Base-by-base conservation (phyloP, 164 flowering plant species). In the Stephania cephalantha region DNA sequence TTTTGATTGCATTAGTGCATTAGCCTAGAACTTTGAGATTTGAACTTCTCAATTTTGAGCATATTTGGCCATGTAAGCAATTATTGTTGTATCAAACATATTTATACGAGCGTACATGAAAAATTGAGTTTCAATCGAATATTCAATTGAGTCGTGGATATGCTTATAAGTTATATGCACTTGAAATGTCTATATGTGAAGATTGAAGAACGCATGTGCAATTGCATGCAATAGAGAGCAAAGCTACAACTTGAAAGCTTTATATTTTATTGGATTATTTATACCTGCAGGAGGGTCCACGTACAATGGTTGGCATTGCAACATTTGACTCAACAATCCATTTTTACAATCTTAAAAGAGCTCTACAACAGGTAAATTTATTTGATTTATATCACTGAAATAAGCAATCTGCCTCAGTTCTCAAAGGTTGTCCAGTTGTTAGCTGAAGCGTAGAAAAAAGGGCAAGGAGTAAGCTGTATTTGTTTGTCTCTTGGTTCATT, bases 281-380 rank as follows among this genome's bases (percentile, higher is more conserved):
- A 35, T 73, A 73, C 18, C 67, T 84, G 79, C 97, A 96, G 99
- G 97, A 94, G 82, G 95, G 97, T 83, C 96, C 97, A 75, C 88
- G 91, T 50, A 96, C 99, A 17, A 81, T 88, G 88, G 99, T 96
- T 68, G 99, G 99, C 61, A 83, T 96, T 78, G 99, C 99, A 79
- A 96, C 99, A 77, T 96, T 87, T 88, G 99, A 96, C 82, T 90
- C 94, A 12, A 91, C 97, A 6, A 88, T 96, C 69, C 99, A 96
- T 82, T 96, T 96, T 78, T 96, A 96, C 87, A 96, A 90, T 85
- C 84, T 96, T 77, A 96, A 90, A 79, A 88, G 99, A 53, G 93
- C 90, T 73, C 68, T 89, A 63, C 98, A 91, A 82, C 99, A 96
- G 97, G 99, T 95, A 73, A 35, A 18, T 58, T 18, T 58, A 15